Base-by-base conservation (phyloP, 2,329 filamentous ascomycete genomes). In the Pyrenochaeta sp. region DNA sequence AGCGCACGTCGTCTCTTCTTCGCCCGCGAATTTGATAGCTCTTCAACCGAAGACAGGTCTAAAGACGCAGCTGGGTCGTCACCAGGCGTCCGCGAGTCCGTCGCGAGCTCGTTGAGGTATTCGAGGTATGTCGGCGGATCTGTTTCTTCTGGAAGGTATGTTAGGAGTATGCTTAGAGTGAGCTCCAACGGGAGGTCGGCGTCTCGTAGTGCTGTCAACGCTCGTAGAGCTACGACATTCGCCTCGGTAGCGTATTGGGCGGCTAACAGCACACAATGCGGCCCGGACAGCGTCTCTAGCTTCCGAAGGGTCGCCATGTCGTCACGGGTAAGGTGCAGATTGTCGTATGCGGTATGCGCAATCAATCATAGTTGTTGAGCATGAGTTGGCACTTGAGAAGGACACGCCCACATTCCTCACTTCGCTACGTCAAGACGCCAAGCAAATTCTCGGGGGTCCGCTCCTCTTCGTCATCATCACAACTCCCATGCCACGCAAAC, bases 201-300 rank as follows among this genome's bases (percentile, higher is more conserved):
- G 52, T 79, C 77, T 66, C 90, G 80, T 39, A 82, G 80, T 24
- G 84, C 81, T 51, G 86, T 83, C 61, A 95, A 81, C 52, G 81
- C 81, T 55, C 85, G 83, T 58, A 95, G 79, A 63, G 84, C 83
- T 66, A 83, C 75, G 67, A 93, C 81, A 73, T 93, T 86, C 71
- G 86, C 84, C 68, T 86, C 85, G 60, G 85, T 84, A 52, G 91
- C 87, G 67, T 89, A 84, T 69, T 92, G 86, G 24, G 88, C 88
- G 44, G 91, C 90, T 49, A 94, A 84, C 56, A 95, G 85, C 56
- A 92, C 80, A 64, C 89, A 86, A 74, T 92, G 91, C 55, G 89
- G 83, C 49, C 87, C 82, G 10, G 89, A 88, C 54, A 91, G 81
- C 53, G 76, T 60, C 50, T 66, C 57, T 15, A 75, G 50, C 54